Base-by-base conservation (phyloP, 345 rosid genomes). In the Camelina neglecta region DNA sequence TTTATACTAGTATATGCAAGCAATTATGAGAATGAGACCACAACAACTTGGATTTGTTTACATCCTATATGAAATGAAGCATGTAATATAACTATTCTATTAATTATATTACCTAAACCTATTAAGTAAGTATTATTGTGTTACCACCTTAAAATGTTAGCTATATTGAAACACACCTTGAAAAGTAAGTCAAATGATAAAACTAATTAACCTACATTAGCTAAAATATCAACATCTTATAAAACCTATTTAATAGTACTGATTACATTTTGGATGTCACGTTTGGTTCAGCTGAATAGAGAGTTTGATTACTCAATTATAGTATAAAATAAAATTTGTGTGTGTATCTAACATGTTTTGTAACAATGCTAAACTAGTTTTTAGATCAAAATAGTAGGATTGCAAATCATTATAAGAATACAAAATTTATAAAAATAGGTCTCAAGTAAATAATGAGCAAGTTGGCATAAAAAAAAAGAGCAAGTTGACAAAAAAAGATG, bases 1-100 rank as follows among this genome's bases (percentile, higher is more conserved):
- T 45, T 26, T 53, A 20, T 49, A 47, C 7, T 12, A 13, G 7
- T 65, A 58, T 57, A 35, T 7, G 8, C 38, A 36, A 36, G 62
- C 57, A 69, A 15, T n/a, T 36, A 70, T 70, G 67, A 77, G 23
- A 56, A 71, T 26, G 80, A 71, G 51, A 64, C 60, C 48, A 49
- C 80, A 71, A 20, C 80, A 56, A 70, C 75, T 57, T 70, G 60
- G 66, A 45, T 36, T 44, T 45, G 56, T 44, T 39, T 63, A 69
- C 64, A 65, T 69, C 61, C 13, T 54, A 50, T 67, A 75, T 65
- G 59, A 58, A 58, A 67, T 60, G 47, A 60, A 68, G 48, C 50
- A 51, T 61, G 69, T 33, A 42, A n/a, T 16, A 23, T 60, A 31
- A 41, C 18, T 44, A 21, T 31, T 11, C 10, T 53, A 60, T 51